Conservation (phyloP, 768 basidiomycete genomes). For the Tulasnella sp. region DNA sequence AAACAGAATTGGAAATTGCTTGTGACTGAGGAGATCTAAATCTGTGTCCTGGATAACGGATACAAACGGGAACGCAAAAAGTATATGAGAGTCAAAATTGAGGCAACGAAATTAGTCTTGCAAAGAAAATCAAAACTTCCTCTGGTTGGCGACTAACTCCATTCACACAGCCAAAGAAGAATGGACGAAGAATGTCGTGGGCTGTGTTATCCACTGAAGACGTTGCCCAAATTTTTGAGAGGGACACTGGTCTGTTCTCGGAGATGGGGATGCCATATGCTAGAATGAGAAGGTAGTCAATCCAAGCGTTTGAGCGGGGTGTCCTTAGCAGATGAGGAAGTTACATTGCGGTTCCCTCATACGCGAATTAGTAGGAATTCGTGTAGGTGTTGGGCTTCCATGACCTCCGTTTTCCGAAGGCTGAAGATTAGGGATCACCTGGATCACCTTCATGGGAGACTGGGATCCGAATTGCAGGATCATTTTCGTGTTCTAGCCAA, state of each 20-base stretch:
- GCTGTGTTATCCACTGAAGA: not conserved
- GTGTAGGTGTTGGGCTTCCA: slow-evolving; percentile 2
- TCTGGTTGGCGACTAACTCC: slow-evolving; percentile 8
- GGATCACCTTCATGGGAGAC: slow-evolving; percentile 13
- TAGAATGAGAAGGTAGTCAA: not conserved
- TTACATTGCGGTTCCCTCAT: slow-evolving; percentile 5
- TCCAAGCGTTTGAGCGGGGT: not conserved
- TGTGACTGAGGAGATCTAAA: too few relatives aligned
- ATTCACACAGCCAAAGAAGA: slow-evolving; percentile 7
- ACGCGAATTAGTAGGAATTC: slow-evolving; percentile 1
- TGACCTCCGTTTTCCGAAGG: not conserved
- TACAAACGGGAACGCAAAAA: too few relatives aligned
- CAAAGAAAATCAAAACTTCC: not conserved
- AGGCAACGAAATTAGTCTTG: too few relatives aligned
- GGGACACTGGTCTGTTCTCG: slow-evolving; percentile 3
- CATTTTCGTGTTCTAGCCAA: not conserved
- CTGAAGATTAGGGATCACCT: too few relatives aligned
- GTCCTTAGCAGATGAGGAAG: slow-evolving; percentile 1
- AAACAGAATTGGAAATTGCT: too few relatives aligned
- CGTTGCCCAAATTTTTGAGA: not conserved
- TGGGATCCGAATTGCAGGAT: slow-evolving; percentile 15
- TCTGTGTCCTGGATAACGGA: too few relatives aligned
- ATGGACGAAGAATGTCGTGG: slow-evolving; percentile 9
- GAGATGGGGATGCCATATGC: slow-evolving; percentile 10
- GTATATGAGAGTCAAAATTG: too few relatives aligned